Evolutionary conservation across 1,139 yeast species (phyloP), one percentile per base, ranked within the genome.

Genomic region (Yamadazyma buinensis): DNA sequence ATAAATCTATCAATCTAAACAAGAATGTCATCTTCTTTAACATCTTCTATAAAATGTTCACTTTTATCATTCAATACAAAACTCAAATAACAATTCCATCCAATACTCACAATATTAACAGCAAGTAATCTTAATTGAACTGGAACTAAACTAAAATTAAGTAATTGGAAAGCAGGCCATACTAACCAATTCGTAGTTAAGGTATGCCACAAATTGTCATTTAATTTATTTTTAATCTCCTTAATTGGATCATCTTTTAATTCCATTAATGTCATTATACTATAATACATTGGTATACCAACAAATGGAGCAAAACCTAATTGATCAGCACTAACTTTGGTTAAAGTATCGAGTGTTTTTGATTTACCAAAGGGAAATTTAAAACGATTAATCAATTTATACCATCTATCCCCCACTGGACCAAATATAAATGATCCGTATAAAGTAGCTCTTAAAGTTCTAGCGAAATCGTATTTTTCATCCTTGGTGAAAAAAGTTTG

Each of bases 71-170:
- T 36, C 11, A 36, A 33, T 2, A 28, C 25, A 22, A 18, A 37
- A 35, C 94, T 83, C 47, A 88, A 56, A 52, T 74, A 87, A 14
- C 92, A 77, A 54, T 88, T 90, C 97, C 97, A 90, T 5, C 83
- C 80, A 22, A 88, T 76, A 35, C 94, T 78, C 17, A 85, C 71
- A 3, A 79, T 44, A 49, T 87, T 86, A 25, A 84, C 95, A 5
- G 80, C 68, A 31, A 84, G 49, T 36, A 88, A 59, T 26, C 95
- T 71, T 48, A 75, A 75, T 29, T 77, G 77, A 3, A 80, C 75
- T 0, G 96, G 95, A 4, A 85, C 73, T 11, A 83, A 49, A 30
- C 75, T 69, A 50, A 90, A 85, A 56, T 90, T 90, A 38, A 78
- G 48, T 33, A 75, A 42, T 57, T 88, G 97, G 49, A 88, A 80